Conservation (phyloP, 208 protist species). For the Blastocrithidia nonstop region DNA sequence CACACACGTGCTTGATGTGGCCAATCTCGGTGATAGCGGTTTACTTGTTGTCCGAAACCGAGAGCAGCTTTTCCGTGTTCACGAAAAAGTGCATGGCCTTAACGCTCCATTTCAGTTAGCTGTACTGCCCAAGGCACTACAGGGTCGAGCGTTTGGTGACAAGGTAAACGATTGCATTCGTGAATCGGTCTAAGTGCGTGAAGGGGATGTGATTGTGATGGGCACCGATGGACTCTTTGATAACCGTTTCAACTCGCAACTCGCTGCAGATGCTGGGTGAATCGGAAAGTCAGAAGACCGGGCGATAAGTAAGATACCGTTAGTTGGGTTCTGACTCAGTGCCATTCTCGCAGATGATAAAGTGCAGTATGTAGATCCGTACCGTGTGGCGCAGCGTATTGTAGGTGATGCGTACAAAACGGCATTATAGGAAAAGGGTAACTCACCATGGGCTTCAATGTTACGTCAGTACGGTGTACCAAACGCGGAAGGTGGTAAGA, state of each 20-base stretch:
- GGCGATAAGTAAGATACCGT: slow-evolving; percentile 43
- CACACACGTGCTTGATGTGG: slow-evolving; percentile 57
- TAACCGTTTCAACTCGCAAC: slow-evolving; percentile 80
- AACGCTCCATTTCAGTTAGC: slow-evolving; percentile 87
- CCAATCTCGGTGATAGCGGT: slow-evolving; percentile 85
- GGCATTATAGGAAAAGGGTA: slow-evolving; percentile 36
- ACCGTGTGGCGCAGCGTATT: slow-evolving; percentile 80
- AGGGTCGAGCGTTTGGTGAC: slow-evolving; percentile 58
- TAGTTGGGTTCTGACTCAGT: slow-evolving; percentile 68
- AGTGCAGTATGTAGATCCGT: slow-evolving; percentile 69
- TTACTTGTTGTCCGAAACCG: slow-evolving; percentile 73
- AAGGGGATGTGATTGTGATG: slow-evolving; percentile 85
- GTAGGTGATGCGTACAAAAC: slow-evolving; percentile 65
- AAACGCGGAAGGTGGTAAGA: slow-evolving; percentile 74
- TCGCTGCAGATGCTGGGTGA: slow-evolving; percentile 67
- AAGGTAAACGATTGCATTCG: slow-evolving; percentile 47
- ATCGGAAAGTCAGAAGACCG: slow-evolving; percentile 55
- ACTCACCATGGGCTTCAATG: slow-evolving; percentile 77
- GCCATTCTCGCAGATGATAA: slow-evolving; percentile 44
- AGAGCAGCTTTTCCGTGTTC: slow-evolving; percentile 52
- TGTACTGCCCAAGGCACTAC: slow-evolving; percentile 49
- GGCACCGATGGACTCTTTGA: slow-evolving; percentile 90
- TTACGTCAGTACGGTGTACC: slow-evolving; percentile 53
- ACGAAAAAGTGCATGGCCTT: slow-evolving; percentile 84
- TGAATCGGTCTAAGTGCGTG: slow-evolving; percentile 55